phyloP scores from a whole-genome alignment of 345 rosid genomes.

The Eucalyptus polybractea region DNA sequence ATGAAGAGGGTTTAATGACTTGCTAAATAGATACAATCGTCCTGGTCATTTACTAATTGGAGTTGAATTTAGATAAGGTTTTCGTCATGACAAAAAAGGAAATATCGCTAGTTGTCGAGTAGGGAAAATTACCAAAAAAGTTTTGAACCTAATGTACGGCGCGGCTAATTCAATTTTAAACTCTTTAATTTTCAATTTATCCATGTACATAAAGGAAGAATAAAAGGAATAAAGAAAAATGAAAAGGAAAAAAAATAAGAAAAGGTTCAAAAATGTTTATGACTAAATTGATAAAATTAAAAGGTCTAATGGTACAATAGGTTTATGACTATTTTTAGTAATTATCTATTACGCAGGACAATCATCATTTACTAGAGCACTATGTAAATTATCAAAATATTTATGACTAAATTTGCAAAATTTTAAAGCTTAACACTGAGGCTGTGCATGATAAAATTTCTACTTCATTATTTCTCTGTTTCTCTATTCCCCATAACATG shows the following conservation, averaged over 20 bases:
- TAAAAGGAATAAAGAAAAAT: background rate
- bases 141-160: fast-evolving
- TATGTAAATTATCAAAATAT: background rate
- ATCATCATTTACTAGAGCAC: fast-evolving
- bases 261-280: background rate
- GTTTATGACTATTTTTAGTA: background rate
- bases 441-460: fast-evolving
- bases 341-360: background rate
- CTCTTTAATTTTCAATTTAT: background rate
- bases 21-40: background rate
- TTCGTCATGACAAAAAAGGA: background rate
- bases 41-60: background rate
- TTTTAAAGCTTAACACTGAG: fast-evolving
- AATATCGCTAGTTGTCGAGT: background rate
- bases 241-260: background rate
- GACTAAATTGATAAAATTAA: background rate
- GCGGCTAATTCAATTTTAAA: background rate
- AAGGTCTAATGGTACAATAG: background rate
- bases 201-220: background rate
- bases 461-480: no score
- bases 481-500: no score
- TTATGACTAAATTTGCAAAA: background rate
- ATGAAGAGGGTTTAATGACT: background rate
- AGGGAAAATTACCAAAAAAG: background rate
- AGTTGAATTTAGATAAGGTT: background rate